Evolutionary conservation across 2,329 filamentous ascomycete species (phyloP).

Genomic region (Plenodomus biglobosus): DNA sequence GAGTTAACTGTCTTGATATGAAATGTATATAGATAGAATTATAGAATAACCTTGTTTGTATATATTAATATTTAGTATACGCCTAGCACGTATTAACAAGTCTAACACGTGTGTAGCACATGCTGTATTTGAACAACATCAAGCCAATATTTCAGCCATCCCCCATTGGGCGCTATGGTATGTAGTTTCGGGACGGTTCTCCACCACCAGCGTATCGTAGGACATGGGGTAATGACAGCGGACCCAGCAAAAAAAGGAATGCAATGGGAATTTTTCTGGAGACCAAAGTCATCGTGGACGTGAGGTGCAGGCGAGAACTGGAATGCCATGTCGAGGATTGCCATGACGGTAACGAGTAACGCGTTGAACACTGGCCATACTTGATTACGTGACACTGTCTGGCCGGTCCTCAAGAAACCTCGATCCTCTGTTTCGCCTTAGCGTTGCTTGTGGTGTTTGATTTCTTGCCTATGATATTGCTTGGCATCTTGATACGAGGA

Average conservation of each 20-base stretch:
- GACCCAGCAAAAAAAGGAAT: background rate
- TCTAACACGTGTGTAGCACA: too few species aligned
- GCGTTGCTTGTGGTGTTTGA: constrained; percentile 9
- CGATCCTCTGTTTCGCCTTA: constrained; percentile 8
- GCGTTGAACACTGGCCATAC: background rate
- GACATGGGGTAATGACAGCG: constrained; percentile 9
- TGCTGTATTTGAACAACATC: too few species aligned
- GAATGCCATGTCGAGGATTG: background rate
- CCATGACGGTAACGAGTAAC: background rate
- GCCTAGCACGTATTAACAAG: too few species aligned
- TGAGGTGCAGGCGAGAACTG: background rate
- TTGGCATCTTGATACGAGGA: constrained; percentile 10
- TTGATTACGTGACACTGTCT: background rate
- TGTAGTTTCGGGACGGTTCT: too few species aligned
- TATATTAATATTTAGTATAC: too few species aligned
- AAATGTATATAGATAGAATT: too few species aligned
- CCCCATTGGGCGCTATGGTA: too few species aligned
- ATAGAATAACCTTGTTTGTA: too few species aligned
- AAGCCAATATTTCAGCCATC: too few species aligned
- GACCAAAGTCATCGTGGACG: constrained; percentile 4
- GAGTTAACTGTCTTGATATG: too few species aligned
- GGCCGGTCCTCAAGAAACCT: constrained; percentile 2
- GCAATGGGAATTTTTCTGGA: background rate
- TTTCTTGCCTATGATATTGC: constrained; percentile 10
- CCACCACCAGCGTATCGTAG: constrained; percentile 1